Base-by-base conservation (phyloP, 306 rosid species). In the Arachis hypogaea region DNA sequence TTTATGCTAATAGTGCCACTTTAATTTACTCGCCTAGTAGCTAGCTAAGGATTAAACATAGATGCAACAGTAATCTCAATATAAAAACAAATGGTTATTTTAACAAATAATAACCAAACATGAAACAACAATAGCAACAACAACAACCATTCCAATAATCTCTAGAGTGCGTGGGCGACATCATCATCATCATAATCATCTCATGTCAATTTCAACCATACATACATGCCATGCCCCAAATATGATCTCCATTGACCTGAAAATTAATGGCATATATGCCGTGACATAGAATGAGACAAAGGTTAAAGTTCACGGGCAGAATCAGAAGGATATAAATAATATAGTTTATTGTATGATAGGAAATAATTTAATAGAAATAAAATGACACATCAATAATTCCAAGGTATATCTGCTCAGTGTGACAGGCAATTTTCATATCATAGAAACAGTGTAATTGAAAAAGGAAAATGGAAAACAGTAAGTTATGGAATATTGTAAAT, bases 161-260 rank as follows among this genome's bases (percentile, higher is more conserved):
- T 52, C 58, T 52, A 75, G 57, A 46, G 50, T 72, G 51, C 55
- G 78, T 69, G 36, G 49, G 55, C 63, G 11, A 74, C 38, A 63
- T 41, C 36, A 61, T 7, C 9, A 55, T 22, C 69, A 68, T 69
- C 76, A 90, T 87, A 95, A 93, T 88, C 92, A 87, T 86, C 80
- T 93, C 92, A 86, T 87, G 97, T 85, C 96, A 82, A 79, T 69
- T 85, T 80, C 42, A 59, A 83, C 80, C 81, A 56, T 59, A 78
- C 81, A 56, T 59, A 78, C 46, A 43, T 43, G 46, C 8, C 71
- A 52, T 70, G 68, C 72, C 46, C 61, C 54, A 70, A 33, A 33
- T 33, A 7, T 22, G 28, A 22, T 43, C 71, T 65, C 64, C 76
- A 56, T 68, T 75, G 45, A 77, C 90, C 96, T 92, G 89, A 86